Evolutionary conservation across 495 filamentous ascomycete species (phyloP).

Genomic region (Penicilliopsis zonata): DNA sequence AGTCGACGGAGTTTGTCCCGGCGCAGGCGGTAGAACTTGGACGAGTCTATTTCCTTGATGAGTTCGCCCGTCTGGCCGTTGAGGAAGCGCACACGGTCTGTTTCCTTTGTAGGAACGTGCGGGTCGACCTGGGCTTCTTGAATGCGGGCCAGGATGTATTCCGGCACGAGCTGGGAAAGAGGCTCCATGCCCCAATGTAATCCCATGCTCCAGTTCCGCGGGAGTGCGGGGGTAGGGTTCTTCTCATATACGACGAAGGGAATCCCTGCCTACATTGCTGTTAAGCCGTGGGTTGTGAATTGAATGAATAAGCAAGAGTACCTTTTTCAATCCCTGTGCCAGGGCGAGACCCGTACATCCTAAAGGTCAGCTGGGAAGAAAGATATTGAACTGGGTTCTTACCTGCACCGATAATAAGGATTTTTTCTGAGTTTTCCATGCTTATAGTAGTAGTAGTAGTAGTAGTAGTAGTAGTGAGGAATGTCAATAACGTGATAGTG

Average conservation of each 20-base stretch:
- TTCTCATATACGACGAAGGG: conserved; percentile 30
- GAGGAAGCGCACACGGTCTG: conserved; percentile 25
- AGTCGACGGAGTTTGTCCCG: conserved; percentile 29
- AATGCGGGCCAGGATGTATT: conserved; percentile 17
- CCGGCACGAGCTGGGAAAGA: conserved; percentile 25
- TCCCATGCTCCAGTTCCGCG: conserved; percentile 45
- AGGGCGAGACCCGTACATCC: conserved; percentile 27
- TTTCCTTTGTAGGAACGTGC: conserved; percentile 14
- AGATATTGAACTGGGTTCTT: too few relatives aligned
- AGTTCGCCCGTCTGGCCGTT: conserved; percentile 38
- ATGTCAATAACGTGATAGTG: too few relatives aligned
- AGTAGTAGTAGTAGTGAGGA: too few relatives aligned
- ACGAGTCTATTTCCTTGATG: conserved; percentile 19
- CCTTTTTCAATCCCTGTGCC: conserved; percentile 36
- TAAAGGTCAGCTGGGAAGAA: conserved; percentile 4
- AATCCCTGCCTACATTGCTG: conserved; percentile 1
- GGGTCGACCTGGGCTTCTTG: conserved; percentile 29
- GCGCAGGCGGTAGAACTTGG: conserved; percentile 32
- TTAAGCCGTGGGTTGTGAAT: too few relatives aligned
- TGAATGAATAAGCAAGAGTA: conserved; percentile 2
- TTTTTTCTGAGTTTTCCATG: too few relatives aligned
- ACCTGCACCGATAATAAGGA: too few relatives aligned
- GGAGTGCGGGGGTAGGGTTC: conserved; percentile 20
- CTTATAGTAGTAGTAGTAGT: too few relatives aligned
- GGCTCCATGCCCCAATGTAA: conserved; percentile 40